Percentiles rank a stretch among this genome's conserved stretches.
Evolutionary conservation across 768 basidiomycete genomes (phyloP).

Genomic region (Clavulina sp.): DNA sequence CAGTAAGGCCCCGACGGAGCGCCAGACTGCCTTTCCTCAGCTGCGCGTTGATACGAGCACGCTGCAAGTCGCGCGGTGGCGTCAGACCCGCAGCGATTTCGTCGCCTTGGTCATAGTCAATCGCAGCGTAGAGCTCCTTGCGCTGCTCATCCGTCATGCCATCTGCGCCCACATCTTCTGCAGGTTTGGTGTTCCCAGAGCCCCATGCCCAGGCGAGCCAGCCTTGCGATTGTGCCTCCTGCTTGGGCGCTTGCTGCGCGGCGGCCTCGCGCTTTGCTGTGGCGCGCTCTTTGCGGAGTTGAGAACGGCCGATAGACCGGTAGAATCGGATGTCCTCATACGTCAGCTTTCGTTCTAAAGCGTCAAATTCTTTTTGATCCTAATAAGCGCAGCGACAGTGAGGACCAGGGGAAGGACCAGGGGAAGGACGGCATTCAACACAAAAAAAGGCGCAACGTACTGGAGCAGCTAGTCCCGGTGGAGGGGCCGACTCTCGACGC

Average conservation of each 20-base stretch:
- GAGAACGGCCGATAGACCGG: constrained; percentile 81
- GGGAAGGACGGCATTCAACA: constrained; percentile 14
- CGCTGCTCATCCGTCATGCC: constrained; percentile 80
- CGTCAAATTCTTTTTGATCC: constrained; percentile 24
- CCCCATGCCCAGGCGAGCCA: constrained; percentile 61
- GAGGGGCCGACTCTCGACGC: constrained; percentile 38
- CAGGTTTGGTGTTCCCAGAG: constrained; percentile 19
- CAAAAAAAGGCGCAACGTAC: constrained; percentile 24
- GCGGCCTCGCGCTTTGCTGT: constrained; percentile 34
- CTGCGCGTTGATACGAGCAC: constrained; percentile 52
- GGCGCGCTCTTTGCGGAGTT: constrained; percentile 69
- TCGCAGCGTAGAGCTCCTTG: constrained; percentile 70
- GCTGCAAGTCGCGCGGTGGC: constrained; percentile 61
- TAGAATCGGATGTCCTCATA: constrained; percentile 97
- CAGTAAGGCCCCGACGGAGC: constrained; percentile 34
- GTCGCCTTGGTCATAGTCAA: constrained; percentile 83
- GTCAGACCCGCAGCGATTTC: constrained; percentile 53
- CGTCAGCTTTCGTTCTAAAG: constrained; percentile 62
- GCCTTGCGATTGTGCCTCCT: constrained; percentile 18
- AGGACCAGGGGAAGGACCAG: neutral
- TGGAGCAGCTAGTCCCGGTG: constrained; percentile 25
- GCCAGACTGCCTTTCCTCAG: constrained; percentile 80
- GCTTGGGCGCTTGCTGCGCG: constrained; percentile 32
- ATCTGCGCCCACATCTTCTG: constrained; percentile 29
- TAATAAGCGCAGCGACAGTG: neutral